phyloP scores from a whole-genome alignment of 805 yeast species.

The Ogataea chonburiensis region DNA sequence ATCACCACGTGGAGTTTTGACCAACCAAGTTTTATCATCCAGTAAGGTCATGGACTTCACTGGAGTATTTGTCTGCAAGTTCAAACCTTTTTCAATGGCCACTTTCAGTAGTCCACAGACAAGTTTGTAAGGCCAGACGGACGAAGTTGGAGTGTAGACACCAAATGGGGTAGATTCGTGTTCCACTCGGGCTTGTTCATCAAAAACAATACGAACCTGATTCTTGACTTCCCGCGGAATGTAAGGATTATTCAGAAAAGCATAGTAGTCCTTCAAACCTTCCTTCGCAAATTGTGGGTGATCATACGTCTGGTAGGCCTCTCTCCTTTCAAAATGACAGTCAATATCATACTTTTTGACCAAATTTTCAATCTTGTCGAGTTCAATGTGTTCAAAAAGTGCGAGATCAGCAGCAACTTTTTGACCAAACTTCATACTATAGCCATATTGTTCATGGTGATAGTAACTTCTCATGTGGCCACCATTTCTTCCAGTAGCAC shows the following conservation, averaged over 20 bases:
- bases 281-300: slow-evolving; percentile 13
- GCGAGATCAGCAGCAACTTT: slow-evolving; percentile 36
- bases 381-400: slow-evolving; percentile 37
- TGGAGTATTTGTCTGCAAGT: slow-evolving; percentile 43
- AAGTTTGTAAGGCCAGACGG: slow-evolving; percentile 47
- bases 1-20: slow-evolving; percentile 32
- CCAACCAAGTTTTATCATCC: slow-evolving; percentile 32
- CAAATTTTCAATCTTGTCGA: slow-evolving; percentile 34
- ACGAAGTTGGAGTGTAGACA: slow-evolving; percentile 41
- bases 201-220: slow-evolving; percentile 32
- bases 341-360: slow-evolving; percentile 36
- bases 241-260: slow-evolving; percentile 30
- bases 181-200: slow-evolving; percentile 33
- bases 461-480: slow-evolving; percentile 43
- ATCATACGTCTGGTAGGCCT: slow-evolving; percentile 37
- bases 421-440: slow-evolving; percentile 19
- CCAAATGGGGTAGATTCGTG: slow-evolving; percentile 31
- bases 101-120: slow-evolving; percentile 35
- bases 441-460: slow-evolving; percentile 22
- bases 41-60: slow-evolving; percentile 31
- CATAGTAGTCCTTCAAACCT: slow-evolving; percentile 24
- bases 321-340: slow-evolving; percentile 37
- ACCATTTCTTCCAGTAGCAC: slow-evolving; percentile 49
- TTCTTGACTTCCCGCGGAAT: slow-evolving; percentile 29
- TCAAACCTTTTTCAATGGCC: slow-evolving; percentile 37